Evolutionary conservation across 176 grass and related monocot genomes (phyloP), one percentile per base, ranked within the genome.

Genomic region (Rhynchospora pubera): DNA sequence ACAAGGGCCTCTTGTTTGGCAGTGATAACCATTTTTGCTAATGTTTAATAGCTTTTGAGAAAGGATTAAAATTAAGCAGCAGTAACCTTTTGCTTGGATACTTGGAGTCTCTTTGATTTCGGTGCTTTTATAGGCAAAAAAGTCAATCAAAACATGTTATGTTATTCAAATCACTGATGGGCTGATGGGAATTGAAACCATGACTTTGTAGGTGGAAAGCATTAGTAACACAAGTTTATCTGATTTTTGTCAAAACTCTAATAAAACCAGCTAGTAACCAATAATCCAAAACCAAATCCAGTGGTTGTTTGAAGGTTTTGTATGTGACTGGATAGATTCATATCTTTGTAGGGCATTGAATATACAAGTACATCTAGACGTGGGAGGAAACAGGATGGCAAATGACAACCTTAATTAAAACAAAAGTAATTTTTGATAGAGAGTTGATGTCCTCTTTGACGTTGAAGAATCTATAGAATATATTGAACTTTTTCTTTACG

Each of bases 211-310:
- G 2, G 73, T 77, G 73, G 22, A 19, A 16, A 52, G 19, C 22
- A 78, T 23, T 78, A 78, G 14, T 16, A 46, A 78, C 47, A 78
- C 12, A 78, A 39, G 18, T 55, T 78, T 8, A 57, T 78, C 3
- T 7, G 45, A 44, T 16, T 5, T 48, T 11, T 23, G 8, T 28
- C 8, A 58, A 8, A 18, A 39, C 5, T 39, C 9, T n/a, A 53
- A 50, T 55, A 30, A 68, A 82, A 10, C 21, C 23, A 78, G 22
- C 74, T 55, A 28, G 14, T 8, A 15, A 53, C 73, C 51, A 28
- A 78, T 16, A 39, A 70, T 70, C 15, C 18, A 70, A 78, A 78
- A 78, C 46, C 74, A 78, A 78, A 57, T 78, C 74, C 23, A 78
- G 18, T 32, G 50, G 24, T 23, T 78, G 48, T 78, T 78, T 78